Base-by-base conservation (phyloP, 768 basidiomycete species). In the Rhodotorula diobovata region DNA sequence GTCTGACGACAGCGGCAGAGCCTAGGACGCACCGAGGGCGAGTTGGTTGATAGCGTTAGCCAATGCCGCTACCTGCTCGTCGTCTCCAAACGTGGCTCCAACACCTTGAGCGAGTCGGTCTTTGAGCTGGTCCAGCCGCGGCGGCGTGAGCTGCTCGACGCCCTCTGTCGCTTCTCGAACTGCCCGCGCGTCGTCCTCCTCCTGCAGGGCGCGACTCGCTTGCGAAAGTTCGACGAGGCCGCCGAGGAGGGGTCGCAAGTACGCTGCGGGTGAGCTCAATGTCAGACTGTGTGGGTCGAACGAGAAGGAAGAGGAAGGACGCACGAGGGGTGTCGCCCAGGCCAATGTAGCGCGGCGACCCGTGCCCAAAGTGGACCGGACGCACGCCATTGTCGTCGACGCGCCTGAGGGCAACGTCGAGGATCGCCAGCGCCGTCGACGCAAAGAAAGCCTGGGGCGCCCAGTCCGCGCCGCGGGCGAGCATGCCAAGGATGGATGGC, bases 1-100 rank as follows among this genome's bases (percentile, higher is more conserved):
- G 14, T 7, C 41, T 9, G 41, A 9, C 41, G 41, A 43, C 41
- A 28, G 28, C 16, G 32, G 10, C 12, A n/a, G 9, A 34, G 43
- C 15, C 30, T 25, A 14, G 6, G 28, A 28, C 66, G 53, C 12
- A 61, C 70, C 65, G 72, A 93, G 76, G 71, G 88, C 87, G 21
- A 93, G 83, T 32, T 84, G 85, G 79, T 91, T 92, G 61, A 93
- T 85, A 67, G 89, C 80, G 78, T 92, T 93, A 37, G 88, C 85
- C 78, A 93, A 88, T 55, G 85, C 82, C 66, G 90, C 86, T 15
- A 88, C 86, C 89, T 77, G 55, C 35, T 20, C 83, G 79, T 74
- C 84, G 80, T 56, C 77, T 79, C 48, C 28, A 23, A 55, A 46
- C 18, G 50, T 79, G 68, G 61, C 82, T 7, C 86, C 88, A 1